A percentile compares a stretch with the other conserved stretches of the same genome.
These are phyloP conservation scores for Marchantia paleacea DNA, from an alignment of 225 moss, liverwort and hornwort genomes.

Conservation along the genomic window DNA sequence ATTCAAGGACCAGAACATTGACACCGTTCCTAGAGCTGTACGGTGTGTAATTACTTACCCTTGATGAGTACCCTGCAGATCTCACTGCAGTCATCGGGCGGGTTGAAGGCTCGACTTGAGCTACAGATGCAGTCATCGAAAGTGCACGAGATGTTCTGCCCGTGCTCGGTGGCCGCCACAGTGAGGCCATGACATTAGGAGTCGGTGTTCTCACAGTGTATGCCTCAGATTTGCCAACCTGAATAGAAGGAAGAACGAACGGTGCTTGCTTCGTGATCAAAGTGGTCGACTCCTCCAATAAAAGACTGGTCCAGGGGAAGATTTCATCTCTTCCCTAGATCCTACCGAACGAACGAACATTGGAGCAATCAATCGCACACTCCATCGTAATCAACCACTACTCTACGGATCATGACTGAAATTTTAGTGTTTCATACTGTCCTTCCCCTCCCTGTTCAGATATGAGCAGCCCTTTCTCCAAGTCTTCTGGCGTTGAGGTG, in stretches of 20 bases:
- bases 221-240: slow-evolving; percentile 33
- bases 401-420: too few species aligned
- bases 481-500: not conserved
- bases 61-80: slow-evolving; percentile 24
- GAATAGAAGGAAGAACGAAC: not conserved
- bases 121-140: slow-evolving; percentile 43
- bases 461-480: too few species aligned
- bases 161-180: slow-evolving; percentile 68
- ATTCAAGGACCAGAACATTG: not conserved
- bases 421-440: too few species aligned
- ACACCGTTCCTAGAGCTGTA: not conserved
- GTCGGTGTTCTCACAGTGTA: slow-evolving; percentile 33
- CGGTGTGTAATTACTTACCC: not conserved
- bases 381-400: too few species aligned
- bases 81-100: slow-evolving; percentile 12
- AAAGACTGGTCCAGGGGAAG: too few species aligned
- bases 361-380: too few species aligned
- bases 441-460: too few species aligned
- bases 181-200: slow-evolving; percentile 48
- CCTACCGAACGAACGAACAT: too few species aligned
- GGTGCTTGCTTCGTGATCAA: not conserved
- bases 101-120: slow-evolving; percentile 7
- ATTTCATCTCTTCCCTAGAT: not conserved
- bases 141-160: slow-evolving; percentile 52
- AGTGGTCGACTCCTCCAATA: too few species aligned